Percentiles rank a stretch among this genome's conserved stretches.
These are phyloP conservation scores for Coemansia sp. DNA, from an alignment of 192 early-diverging fungal species.

Conservation along the genomic window DNA sequence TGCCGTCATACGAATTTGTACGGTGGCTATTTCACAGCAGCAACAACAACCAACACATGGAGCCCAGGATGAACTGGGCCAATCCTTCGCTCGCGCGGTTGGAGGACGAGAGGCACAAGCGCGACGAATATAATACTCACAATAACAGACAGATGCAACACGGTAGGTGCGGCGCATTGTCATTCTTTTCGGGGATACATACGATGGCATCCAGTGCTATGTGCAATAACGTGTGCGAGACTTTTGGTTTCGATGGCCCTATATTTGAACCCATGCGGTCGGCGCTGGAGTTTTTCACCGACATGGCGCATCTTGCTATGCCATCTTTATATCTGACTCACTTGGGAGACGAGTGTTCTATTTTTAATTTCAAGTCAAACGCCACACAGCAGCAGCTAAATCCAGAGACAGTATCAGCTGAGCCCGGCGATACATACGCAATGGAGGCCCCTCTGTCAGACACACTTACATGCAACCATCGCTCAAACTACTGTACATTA, in stretches of 20 bases:
- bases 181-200: not conserved
- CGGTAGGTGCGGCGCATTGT: not conserved
- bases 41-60: conserved; percentile 5
- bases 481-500: not conserved
- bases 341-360: conserved; percentile 15
- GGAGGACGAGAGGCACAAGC: not conserved
- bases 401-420: not conserved
- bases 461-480: not conserved
- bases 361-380: not conserved
- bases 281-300: conserved; percentile 34
- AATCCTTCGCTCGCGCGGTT: not conserved
- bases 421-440: not conserved
- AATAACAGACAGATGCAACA: not conserved
- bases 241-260: conserved; percentile 3
- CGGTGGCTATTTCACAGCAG: not conserved
- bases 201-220: not conserved
- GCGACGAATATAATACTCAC: not conserved
- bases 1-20: not conserved
- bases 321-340: conserved; percentile 48
- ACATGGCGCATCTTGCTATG: conserved; percentile 39
- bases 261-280: conserved; percentile 25
- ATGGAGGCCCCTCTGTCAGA: not conserved
- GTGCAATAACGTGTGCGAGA: conserved; percentile 1
- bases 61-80: conserved; percentile 13
- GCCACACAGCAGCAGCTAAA: not conserved